Evolutionary conservation across 805 yeast species (phyloP).

Genomic region (Saturnispora galanensis): DNA sequence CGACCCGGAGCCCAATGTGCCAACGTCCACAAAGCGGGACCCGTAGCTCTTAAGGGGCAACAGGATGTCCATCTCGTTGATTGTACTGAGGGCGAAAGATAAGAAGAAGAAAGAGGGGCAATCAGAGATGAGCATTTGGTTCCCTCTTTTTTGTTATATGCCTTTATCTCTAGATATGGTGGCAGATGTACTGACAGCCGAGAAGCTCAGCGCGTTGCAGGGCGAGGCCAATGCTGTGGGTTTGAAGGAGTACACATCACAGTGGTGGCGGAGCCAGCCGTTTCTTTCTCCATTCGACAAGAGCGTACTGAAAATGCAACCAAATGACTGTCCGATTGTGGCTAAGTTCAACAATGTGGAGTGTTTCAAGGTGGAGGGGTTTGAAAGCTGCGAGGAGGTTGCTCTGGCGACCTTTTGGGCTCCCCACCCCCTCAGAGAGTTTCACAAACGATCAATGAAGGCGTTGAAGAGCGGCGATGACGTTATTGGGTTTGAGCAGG

Average conservation of each 20-base stretch:
- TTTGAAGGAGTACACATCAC: background rate
- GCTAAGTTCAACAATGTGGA: constrained; percentile 38
- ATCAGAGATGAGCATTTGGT: background rate
- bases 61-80: background rate
- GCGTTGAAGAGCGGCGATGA: constrained; percentile 11
- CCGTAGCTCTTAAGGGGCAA: constrained; percentile 34
- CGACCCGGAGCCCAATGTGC: constrained; percentile 61
- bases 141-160: background rate
- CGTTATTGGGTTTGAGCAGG: constrained; percentile 12
- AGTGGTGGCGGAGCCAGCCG: background rate
- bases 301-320: constrained; percentile 32
- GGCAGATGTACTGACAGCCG: background rate
- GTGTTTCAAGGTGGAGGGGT: constrained; percentile 27
- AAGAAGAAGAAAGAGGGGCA: no score
- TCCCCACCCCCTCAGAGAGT: constrained; percentile 40
- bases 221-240: constrained; percentile 9
- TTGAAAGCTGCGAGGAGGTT: constrained; percentile 22
- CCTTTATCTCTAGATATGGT: background rate
- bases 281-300: constrained; percentile 29
- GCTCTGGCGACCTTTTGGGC: constrained; percentile 35
- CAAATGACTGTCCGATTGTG: constrained; percentile 46
- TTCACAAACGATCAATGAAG: constrained; percentile 21
- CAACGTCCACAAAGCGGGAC: constrained; percentile 39
- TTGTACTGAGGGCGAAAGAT: background rate
- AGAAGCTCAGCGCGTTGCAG: constrained; percentile 4